Evolutionary conservation across 108 stramenopile species (phyloP), one percentile per base, ranked within the genome.

Genomic region (Seminavis robusta): DNA sequence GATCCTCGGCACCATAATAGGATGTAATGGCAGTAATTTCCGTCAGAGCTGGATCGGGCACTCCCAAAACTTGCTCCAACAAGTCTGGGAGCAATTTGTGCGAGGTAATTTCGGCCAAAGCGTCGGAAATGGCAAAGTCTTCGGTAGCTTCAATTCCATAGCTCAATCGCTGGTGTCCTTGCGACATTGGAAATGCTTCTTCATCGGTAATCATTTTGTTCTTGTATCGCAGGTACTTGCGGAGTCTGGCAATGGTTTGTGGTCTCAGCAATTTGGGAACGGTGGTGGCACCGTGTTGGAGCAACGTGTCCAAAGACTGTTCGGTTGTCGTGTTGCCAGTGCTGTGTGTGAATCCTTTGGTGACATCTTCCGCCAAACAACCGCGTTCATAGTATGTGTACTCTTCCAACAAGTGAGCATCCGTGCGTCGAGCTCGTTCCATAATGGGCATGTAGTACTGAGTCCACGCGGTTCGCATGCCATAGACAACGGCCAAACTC

Each of bases 21-120:
- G 65, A 36, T 0, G 75, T 83, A 60, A 83, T 83, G 33, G 82
- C 74, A 3, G 77, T 79, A 45, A 83, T 69, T 61, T 79, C 77
- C 1, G 77, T 56, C 45, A 75, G 42, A 0, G 77, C 71, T 1
- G 82, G 75, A 52, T 79, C 77, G 0, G 26, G n/a, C 6, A 56
- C 63, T 27, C 82, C 82, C 15, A 83, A 28, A 27, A 83, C 38
- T 34, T 44, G 50, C 44, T 57, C 44, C 3, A 83, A 39, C 3
- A 72, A 9, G 0, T 32, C 28, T 23, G 54, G 46, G 13, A 83
- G 52, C 1, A 53, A 17, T 6, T 15, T 9, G 55, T 83, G 66
- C 4, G 44, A 49, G 30, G 77, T 53, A 17, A 83, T 55, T 51
- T 76, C 58, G 39, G 61, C 46, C 6, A 83, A 25, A 2, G 82